Percentiles rank a stretch among this genome's conserved stretches.
Evolutionary conservation across 2,329 filamentous ascomycete genomes (phyloP).

Genomic region (Fusarium pseudonygamai): DNA sequence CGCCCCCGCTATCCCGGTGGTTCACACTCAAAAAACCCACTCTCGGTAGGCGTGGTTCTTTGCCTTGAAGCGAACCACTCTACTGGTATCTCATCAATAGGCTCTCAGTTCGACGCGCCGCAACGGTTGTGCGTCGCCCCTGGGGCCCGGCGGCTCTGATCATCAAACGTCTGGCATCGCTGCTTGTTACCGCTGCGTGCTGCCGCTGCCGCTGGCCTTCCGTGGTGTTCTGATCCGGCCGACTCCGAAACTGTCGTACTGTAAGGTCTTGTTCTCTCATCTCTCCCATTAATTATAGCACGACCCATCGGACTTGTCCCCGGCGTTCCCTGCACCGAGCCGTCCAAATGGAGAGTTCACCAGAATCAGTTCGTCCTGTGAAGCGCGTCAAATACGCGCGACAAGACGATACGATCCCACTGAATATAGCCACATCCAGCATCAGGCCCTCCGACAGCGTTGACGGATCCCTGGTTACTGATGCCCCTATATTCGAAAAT

Average conservation of each 20-base stretch:
- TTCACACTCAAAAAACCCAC: constrained; percentile 41
- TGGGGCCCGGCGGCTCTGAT: constrained; percentile 30
- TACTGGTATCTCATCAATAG: constrained; percentile 42
- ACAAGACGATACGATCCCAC: constrained; percentile 27
- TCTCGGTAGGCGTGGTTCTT: constrained; percentile 37
- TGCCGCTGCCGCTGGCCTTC: constrained; percentile 7
- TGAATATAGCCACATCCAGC: constrained; percentile 19
- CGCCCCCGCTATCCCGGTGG: constrained; percentile 40
- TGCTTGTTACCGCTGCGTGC: constrained; percentile 4
- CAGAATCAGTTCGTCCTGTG: constrained; percentile 40
- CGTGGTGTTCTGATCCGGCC: constrained; percentile 35
- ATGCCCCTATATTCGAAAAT: constrained; percentile 31
- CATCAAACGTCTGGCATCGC: constrained; percentile 25
- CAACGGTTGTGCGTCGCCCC: constrained; percentile 33
- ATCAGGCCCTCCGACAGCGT: constrained; percentile 20
- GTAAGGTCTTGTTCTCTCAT: constrained; percentile 37
- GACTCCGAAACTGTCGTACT: constrained; percentile 33
- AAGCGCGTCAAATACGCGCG: constrained; percentile 44
- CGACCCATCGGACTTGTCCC: constrained; percentile 28
- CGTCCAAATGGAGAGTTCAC: constrained; percentile 40
- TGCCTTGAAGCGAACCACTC: constrained; percentile 44
- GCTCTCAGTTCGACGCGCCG: constrained; percentile 33
- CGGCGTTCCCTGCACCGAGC: constrained; percentile 22
- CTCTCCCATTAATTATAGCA: constrained; percentile 29
- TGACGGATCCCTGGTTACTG: constrained; percentile 19